These are phyloP conservation scores for Candida rishiriensis DNA, from an alignment of 805 yeast genomes.

Conservation along the genomic window DNA sequence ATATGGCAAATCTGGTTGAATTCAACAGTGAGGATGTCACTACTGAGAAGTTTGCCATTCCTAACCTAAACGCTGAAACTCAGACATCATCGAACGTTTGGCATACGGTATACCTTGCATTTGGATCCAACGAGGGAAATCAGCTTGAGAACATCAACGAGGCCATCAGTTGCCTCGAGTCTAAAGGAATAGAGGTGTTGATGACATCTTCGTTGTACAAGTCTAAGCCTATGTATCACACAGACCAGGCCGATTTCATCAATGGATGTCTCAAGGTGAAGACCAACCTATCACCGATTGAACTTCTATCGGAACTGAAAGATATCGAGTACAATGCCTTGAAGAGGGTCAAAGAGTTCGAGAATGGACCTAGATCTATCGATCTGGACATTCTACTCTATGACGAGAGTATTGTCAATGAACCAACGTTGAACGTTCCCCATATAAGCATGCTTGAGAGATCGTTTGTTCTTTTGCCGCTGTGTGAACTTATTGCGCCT, in stretches of 20 bases:
- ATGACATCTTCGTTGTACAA: conserved; percentile 76
- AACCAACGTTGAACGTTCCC: conserved; percentile 65
- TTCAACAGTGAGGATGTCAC: conserved; percentile 17
- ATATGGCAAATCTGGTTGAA: conserved; percentile 13
- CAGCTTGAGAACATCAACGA: conserved; percentile 54
- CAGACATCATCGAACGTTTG: background rate
- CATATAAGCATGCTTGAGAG: conserved; percentile 87
- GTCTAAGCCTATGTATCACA: conserved; percentile 88
- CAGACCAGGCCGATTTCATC: conserved; percentile 73
- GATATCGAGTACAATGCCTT: conserved; percentile 71
- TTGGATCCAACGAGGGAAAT: conserved; percentile 86
- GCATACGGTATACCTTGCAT: conserved; percentile 70
- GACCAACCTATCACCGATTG: conserved; percentile 63
- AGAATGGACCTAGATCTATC: conserved; percentile 89
- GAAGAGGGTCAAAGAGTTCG: conserved; percentile 68
- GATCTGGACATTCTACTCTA: conserved; percentile 85
- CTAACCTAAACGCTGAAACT: conserved; percentile 27
- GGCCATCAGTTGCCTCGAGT: conserved; percentile 48
- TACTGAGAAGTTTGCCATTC: conserved; percentile 19
- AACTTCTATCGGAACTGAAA: conserved; percentile 57
- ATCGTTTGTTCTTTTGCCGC: conserved; percentile 83
- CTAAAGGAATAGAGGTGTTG: conserved; percentile 40
- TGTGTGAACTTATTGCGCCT: conserved; percentile 74
- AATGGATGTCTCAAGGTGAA: conserved; percentile 74
- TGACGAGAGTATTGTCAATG: conserved; percentile 53